Base-by-base conservation (phyloP, 352 stramenopile genomes). In the Pythium grandisporangium region DNA sequence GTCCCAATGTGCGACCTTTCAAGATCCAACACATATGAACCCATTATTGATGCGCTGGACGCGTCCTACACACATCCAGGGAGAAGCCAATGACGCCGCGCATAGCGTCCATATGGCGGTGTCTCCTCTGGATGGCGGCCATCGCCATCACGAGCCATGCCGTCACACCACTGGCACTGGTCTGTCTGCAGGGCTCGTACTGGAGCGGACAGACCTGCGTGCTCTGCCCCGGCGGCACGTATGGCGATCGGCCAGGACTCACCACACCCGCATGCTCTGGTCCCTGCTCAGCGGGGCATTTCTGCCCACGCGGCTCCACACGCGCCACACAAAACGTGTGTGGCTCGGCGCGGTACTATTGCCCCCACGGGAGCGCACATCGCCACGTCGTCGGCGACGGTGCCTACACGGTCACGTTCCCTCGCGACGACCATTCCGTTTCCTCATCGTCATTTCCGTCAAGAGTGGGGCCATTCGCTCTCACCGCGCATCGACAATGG, bases 251-350 rank as follows among this genome's bases (percentile, higher is more conserved):
- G 1, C 47, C 73, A 7, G 70, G 70, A 14, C 51, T 83, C 12
- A 58, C 34, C 2, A 60, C 56, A 0, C 8, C 49, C 0, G 25
- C 41, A 24, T 87, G 74, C 58, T 84, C 74, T 6, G 74, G 70
- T 0, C 26, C 40, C 19, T 87, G 74, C 24, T 35, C 46, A 0
- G 47, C 54, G 6, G 74, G 74, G 2, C 64, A 70, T 55, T 83
- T 82, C 30, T 87, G 70, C 30, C 70, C 70, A 2, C 48, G 53
- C 16, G 77, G 73, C 25, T 90, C 77, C 10, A 83, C 63, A 16
- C 70, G 62, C 26, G 37, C 77, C n/a, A 63, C 33, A 16, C 53
- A 68, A 38, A 66, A 69, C 3, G 8, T 38, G 4, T 87, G 77
- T n/a, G 73, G 71, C 1, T 46, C 48, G 17, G 66, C 77, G 5